A percentile compares a stretch with the other conserved stretches of the same genome.
Evolutionary conservation across 2,329 filamentous ascomycete genomes (phyloP).

Genomic region (Ceratocystis huliohia): DNA sequence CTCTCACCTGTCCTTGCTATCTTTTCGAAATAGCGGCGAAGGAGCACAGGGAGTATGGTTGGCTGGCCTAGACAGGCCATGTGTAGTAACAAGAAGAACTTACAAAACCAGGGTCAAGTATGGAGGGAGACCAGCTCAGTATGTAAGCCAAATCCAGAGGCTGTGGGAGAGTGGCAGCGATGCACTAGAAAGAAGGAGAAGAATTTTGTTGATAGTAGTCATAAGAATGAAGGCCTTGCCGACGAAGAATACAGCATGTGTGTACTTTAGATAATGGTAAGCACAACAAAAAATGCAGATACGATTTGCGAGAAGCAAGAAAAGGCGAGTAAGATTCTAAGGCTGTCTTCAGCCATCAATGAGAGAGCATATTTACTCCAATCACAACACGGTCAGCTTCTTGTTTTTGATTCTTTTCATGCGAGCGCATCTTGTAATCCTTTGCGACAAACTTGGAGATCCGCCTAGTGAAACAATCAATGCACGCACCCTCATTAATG

Average conservation of each 20-base stretch:
- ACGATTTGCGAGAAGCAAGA: neutral
- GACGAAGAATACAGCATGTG: neutral
- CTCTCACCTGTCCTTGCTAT: neutral
- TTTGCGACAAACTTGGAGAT: slow-evolving; percentile 2
- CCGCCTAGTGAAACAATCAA: neutral
- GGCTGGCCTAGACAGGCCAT: neutral
- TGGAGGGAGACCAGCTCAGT: neutral
- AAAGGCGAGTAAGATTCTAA: neutral
- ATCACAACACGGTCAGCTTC: neutral
- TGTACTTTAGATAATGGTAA: neutral
- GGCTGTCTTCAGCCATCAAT: neutral
- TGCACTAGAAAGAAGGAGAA: neutral
- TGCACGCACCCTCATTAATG: neutral
- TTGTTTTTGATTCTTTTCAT: neutral
- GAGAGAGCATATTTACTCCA: neutral
- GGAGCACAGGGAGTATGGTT: neutral
- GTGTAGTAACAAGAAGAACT: neutral
- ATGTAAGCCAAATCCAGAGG: neutral
- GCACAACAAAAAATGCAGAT: neutral
- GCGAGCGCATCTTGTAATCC: neutral
- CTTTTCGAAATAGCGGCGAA: neutral
- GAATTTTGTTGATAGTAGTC: neutral
- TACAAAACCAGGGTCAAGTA: neutral
- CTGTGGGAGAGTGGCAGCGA: neutral
- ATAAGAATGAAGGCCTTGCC: neutral